Conservation (phyloP, 2,329 filamentous ascomycete species). For the Venturia aucupariae region DNA sequence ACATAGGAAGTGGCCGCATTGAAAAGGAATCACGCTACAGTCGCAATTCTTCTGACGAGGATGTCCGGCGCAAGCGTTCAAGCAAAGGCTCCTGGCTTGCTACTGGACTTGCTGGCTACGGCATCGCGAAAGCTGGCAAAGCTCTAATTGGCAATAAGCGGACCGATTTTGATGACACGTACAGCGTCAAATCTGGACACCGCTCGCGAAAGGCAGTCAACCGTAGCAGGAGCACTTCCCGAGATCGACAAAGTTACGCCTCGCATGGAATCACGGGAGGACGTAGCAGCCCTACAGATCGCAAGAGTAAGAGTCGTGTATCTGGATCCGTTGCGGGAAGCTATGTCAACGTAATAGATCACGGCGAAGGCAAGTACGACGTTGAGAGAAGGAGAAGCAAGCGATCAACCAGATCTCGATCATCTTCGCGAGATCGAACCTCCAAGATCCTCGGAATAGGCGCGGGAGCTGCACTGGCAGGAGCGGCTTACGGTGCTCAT, state of each 20-base stretch:
- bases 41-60: slow-evolving; percentile 39
- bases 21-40: slow-evolving; percentile 51
- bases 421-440: slow-evolving; percentile 30
- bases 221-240: slow-evolving; percentile 29
- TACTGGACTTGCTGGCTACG: slow-evolving; percentile 46
- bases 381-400: slow-evolving; percentile 17
- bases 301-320: not conserved
- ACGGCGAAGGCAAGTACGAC: slow-evolving; percentile 9
- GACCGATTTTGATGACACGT: slow-evolving; percentile 51
- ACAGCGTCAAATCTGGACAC: slow-evolving; percentile 48
- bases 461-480: slow-evolving; percentile 26
- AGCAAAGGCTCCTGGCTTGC: slow-evolving; percentile 42
- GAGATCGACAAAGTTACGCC: slow-evolving; percentile 2
- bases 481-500: slow-evolving; percentile 30
- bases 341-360: slow-evolving; percentile 7
- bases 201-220: slow-evolving; percentile 21
- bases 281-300: not conserved
- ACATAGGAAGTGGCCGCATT: slow-evolving; percentile 33
- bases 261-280: slow-evolving; percentile 12
- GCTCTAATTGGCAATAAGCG: slow-evolving; percentile 40
- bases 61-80: slow-evolving; percentile 34
- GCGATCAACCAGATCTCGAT: slow-evolving; percentile 28
- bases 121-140: slow-evolving; percentile 43
- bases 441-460: slow-evolving; percentile 21
- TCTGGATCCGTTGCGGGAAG: slow-evolving; percentile 5